Conservation (phyloP, 2,329 filamentous ascomycete genomes). For the Alternaria metachromatica region DNA sequence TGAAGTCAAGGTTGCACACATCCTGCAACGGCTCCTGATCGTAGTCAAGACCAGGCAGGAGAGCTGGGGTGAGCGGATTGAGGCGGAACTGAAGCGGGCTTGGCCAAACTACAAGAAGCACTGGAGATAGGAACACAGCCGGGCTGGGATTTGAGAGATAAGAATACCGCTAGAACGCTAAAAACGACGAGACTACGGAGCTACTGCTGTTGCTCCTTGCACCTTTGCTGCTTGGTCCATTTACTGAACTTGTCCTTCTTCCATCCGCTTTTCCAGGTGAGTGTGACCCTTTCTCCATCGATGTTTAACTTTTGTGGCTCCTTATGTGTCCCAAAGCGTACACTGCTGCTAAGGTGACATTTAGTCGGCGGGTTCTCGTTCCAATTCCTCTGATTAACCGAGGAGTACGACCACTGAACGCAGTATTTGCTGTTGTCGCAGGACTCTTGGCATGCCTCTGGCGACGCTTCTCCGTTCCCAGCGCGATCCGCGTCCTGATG, state of each 20-base stretch:
- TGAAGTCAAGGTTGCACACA: neutral
- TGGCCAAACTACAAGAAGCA: neutral
- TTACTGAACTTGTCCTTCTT: slow-evolving; percentile 34
- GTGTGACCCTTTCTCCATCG: slow-evolving; percentile 14
- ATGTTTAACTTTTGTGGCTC: slow-evolving; percentile 19
- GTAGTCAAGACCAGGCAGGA: neutral
- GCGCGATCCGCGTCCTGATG: slow-evolving; percentile 25
- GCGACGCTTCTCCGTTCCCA: slow-evolving; percentile 29
- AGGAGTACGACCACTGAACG: slow-evolving; percentile 45
- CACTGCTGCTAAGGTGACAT: slow-evolving; percentile 42
- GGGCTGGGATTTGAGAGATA: neutral
- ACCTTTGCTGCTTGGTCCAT: slow-evolving; percentile 39
- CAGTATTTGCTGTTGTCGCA: slow-evolving; percentile 38
- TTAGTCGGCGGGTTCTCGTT: slow-evolving; percentile 43
- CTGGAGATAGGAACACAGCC: neutral
- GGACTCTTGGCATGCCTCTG: slow-evolving; percentile 37
- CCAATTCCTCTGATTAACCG: slow-evolving; percentile 31
- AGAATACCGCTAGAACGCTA: slow-evolving; percentile 9
- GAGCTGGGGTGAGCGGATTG: neutral
- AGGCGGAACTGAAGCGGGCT: neutral
- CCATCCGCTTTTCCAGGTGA: slow-evolving; percentile 42
- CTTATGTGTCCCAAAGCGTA: slow-evolving; percentile 32
- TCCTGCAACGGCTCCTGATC: neutral
- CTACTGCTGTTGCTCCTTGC: slow-evolving; percentile 24
- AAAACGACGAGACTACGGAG: neutral